Evolutionary conservation across 2,329 filamentous ascomycete species (phyloP), one percentile per base, ranked within the genome.

Genomic region (Pseudocercospora musae): DNA sequence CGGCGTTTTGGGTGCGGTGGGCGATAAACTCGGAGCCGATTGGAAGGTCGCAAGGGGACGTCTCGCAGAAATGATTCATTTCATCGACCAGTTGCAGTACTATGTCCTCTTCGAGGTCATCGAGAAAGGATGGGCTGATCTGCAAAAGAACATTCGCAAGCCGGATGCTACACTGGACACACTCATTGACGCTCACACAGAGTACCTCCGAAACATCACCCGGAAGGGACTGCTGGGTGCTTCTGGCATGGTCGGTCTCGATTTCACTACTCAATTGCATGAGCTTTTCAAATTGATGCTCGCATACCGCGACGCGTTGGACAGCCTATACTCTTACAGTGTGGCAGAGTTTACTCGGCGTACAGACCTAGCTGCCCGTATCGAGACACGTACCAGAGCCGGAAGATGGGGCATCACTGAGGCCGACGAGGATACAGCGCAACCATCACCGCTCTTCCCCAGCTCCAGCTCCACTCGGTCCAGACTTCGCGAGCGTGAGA

Each of bases 101-200:
- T 99, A 99, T 76, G 97, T 99, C 69, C 83, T 99, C 9, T 99
- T 98, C 73, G 95, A 99, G 77, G 95, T 99, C 69, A 98, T 99
- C 70, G 95, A 99, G 76, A 89, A 91, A 37, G 95, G 91, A 54
- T 99, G 95, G 96, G 90, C 91, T 65, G 89, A 94, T 73, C 84
- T 99, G 2, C 91, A 97, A 76, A 85, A 86, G 27, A 89, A 90
- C 31, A 89, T 98, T 65, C 87, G 85, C 13, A 71, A 73, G 53
- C 91, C 94, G 13, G 90, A 91, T 68, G 93, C 89, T 73, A 99
- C 95, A 0, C 85, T 99, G 10, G 96, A 99, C 78, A 95, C 98
- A 72, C 84, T 99, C 59, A 98, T 99, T 74, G 85, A 89, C 68
- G 94, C 95, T 0, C 95, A 99, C 77, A 91, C 89, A 15, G 88